phyloP scores from a whole-genome alignment of 2,329 filamentous ascomycete genomes.

The Cytospora schulzeri region DNA sequence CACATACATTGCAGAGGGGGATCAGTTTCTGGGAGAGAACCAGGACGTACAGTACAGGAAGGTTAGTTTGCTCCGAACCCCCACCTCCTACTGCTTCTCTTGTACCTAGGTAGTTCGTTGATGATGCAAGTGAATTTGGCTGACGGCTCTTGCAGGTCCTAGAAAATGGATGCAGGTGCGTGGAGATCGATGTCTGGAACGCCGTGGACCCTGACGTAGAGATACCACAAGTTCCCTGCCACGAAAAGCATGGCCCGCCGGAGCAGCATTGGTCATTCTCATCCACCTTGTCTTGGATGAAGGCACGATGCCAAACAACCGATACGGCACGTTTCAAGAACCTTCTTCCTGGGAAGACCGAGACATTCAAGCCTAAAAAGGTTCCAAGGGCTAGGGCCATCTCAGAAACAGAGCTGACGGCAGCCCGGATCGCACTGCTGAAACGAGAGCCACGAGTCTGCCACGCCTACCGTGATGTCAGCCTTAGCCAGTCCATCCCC shows the following conservation, averaged over 20 bases:
- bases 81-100: conserved; percentile 45
- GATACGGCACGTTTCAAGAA: background rate
- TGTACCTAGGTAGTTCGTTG: background rate
- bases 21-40: conserved; percentile 78
- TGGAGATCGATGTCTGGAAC: conserved; percentile 96
- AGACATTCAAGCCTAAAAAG: conserved; percentile 22
- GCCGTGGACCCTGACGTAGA: conserved; percentile 48
- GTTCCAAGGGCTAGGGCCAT: conserved; percentile 20
- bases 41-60: conserved; percentile 77
- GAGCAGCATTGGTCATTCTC: conserved; percentile 30
- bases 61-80: conserved; percentile 13
- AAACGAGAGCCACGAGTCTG: conserved; percentile 75
- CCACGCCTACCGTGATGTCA: conserved; percentile 64
- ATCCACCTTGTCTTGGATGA: conserved; percentile 30
- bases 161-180: conserved; percentile 77
- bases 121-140: background rate
- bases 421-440: conserved; percentile 23
- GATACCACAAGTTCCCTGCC: conserved; percentile 40
- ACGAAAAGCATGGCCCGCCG: conserved; percentile 39
- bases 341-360: conserved; percentile 27
- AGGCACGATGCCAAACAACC: conserved; percentile 17
- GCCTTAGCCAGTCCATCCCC: conserved; percentile 77
- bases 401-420: conserved; percentile 18
- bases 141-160: conserved; percentile 42
- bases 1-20: conserved; percentile 80